A percentile compares a stretch with the other conserved stretches of the same genome.
phyloP scores from a whole-genome alignment of 2,329 filamentous ascomycete species.

The Xylariales sp. region DNA sequence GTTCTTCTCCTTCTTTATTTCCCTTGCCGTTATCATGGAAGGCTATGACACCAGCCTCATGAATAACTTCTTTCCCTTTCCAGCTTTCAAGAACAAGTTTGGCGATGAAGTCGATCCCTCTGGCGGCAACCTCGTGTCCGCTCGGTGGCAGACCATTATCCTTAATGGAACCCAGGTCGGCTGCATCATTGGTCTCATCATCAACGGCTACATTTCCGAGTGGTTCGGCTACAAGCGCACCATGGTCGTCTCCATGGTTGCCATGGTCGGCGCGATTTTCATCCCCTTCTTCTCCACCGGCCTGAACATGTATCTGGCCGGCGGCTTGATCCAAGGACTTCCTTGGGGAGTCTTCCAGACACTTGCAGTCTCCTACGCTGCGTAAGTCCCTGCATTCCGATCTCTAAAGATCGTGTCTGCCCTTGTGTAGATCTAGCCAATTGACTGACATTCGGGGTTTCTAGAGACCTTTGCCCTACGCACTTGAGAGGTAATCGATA shows the following conservation, averaged over 20 bases:
- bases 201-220: conserved; percentile 34
- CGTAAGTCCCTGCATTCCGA: conserved; percentile 22
- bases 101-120: conserved; percentile 9
- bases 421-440: no score
- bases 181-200: conserved; percentile 34
- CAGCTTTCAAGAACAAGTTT: conserved; percentile 9
- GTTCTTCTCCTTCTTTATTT: conserved; percentile 9
- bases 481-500: no score
- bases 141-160: conserved; percentile 38
- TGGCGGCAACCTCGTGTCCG: conserved; percentile 6
- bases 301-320: conserved; percentile 23
- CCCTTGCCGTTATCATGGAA: conserved; percentile 9
- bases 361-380: conserved; percentile 18
- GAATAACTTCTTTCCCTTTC: conserved; percentile 10
- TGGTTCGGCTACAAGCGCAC: conserved; percentile 28
- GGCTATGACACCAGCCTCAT: conserved; percentile 8
- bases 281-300: conserved; percentile 30
- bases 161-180: conserved; percentile 33
- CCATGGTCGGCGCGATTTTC: conserved; percentile 30
- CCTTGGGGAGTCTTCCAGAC: conserved; percentile 23
- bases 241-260: conserved; percentile 27
- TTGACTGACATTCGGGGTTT: no score
- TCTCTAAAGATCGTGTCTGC: no score
- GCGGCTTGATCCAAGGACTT: conserved; percentile 29
- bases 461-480: no score